A percentile compares a stretch with the other conserved stretches of the same genome.
Evolutionary conservation across 768 basidiomycete genomes (phyloP).

Genomic region (Sporobolomyces phaffii): DNA sequence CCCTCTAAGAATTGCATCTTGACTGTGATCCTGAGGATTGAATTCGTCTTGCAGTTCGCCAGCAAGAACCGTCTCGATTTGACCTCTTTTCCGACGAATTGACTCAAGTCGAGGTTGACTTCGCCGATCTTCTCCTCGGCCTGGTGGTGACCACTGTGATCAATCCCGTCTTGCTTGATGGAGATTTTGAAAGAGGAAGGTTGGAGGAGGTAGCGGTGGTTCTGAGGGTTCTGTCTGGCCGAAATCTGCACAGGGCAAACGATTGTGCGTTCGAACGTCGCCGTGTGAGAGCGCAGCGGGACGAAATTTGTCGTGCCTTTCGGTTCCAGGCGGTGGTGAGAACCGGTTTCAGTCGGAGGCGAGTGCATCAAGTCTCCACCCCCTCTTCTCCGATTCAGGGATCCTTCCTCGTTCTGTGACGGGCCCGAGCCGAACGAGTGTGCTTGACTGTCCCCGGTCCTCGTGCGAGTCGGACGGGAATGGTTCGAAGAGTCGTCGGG

Average conservation of each 20-base stretch:
- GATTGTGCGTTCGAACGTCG: constrained; percentile 29
- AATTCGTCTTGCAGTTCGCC: constrained; percentile 40
- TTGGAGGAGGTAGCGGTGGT: constrained; percentile 21
- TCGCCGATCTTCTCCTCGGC: constrained; percentile 38
- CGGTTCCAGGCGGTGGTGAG: constrained; percentile 27
- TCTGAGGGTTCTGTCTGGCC: constrained; percentile 5
- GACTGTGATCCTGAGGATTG: constrained; percentile 39
- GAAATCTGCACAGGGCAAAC: constrained; percentile 31
- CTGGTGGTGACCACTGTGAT: constrained; percentile 27
- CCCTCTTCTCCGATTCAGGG: constrained; percentile 1
- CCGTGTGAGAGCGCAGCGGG: constrained; percentile 28
- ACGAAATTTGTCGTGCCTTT: constrained; percentile 24
- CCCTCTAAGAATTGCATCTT: constrained; percentile 41
- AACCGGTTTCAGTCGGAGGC: background rate
- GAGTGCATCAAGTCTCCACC: constrained; percentile 13
- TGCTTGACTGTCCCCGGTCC: background rate
- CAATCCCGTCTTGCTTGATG: constrained; percentile 25
- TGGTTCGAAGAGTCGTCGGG: background rate
- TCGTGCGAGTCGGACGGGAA: background rate
- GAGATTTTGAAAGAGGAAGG: constrained; percentile 21
- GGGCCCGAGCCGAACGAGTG: background rate
- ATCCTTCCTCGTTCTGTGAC: background rate
- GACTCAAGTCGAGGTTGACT: constrained; percentile 36
- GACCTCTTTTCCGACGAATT: constrained; percentile 33
- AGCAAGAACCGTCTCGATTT: constrained; percentile 38